Evolutionary conservation across 169 alveolate genomes (phyloP).

Genomic region (Cryptosporidium bovis): DNA sequence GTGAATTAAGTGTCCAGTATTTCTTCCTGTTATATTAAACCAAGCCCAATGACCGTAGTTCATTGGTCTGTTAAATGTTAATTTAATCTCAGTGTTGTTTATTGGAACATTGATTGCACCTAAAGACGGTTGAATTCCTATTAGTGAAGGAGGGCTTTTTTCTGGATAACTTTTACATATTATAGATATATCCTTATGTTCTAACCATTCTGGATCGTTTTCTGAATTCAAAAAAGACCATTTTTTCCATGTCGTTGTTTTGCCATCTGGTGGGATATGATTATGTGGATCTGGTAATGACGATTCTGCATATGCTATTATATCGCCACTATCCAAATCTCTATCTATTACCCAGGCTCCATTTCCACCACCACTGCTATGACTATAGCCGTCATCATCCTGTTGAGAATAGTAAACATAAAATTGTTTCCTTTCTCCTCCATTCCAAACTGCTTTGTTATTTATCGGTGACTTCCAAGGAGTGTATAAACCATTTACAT

Average conservation of each 20-base stretch:
- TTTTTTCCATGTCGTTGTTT: constrained; percentile 54
- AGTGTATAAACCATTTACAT: constrained; percentile 78
- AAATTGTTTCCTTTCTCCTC: constrained; percentile 76
- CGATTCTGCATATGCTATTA: constrained; percentile 77
- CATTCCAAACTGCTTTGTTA: constrained; percentile 79
- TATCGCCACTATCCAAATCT: constrained; percentile 75
- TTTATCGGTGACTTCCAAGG: constrained; percentile 78
- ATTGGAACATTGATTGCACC: constrained; percentile 73
- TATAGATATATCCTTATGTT: constrained; percentile 72
- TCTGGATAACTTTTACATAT: constrained; percentile 74
- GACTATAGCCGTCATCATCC: neutral
- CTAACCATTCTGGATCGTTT: constrained; percentile 74
- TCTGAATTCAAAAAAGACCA: constrained; percentile 78
- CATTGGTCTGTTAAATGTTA: constrained; percentile 78
- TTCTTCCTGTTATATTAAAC: constrained; percentile 73
- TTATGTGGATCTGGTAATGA: constrained; percentile 67
- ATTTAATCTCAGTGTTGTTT: constrained; percentile 66
- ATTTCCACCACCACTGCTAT: constrained; percentile 2
- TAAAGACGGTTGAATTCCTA: constrained; percentile 72
- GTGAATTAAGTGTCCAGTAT: constrained; percentile 52
- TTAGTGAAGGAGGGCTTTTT: constrained; percentile 75
- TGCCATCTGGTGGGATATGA: constrained; percentile 62
- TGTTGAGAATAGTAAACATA: constrained; percentile 71
- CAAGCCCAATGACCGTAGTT: constrained; percentile 81
- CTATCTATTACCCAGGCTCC: constrained; percentile 81